These are phyloP conservation scores for Stemphylium lycopersici DNA, from an alignment of 2,329 filamentous ascomycete genomes.

Conservation along the genomic window DNA sequence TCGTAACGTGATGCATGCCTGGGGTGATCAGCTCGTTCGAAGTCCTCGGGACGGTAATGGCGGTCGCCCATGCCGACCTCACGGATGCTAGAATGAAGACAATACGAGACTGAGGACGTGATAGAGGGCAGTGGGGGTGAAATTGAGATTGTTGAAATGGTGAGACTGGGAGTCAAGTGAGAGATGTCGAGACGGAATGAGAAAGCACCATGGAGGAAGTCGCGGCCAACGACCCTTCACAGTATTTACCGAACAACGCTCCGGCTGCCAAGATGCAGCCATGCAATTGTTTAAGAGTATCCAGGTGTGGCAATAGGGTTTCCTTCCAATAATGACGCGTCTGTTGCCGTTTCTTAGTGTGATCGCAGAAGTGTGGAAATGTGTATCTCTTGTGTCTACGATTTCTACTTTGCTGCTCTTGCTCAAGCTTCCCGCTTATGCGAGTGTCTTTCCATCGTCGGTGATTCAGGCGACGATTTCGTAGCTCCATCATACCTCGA, in stretches of 20 bases:
- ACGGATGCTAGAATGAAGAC: background rate
- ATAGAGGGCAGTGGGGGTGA: background rate
- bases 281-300: too few species aligned
- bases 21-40: constrained; percentile 6
- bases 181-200: constrained; percentile 7
- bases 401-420: background rate
- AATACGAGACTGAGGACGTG: background rate
- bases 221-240: constrained; percentile 15
- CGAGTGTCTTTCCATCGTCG: constrained; percentile 29
- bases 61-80: constrained; percentile 27
- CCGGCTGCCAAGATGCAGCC: background rate
- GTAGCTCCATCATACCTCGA: constrained; percentile 13
- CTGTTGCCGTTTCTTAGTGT: too few species aligned
- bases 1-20: constrained; percentile 17
- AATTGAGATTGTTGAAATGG: background rate
- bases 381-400: background rate
- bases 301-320: too few species aligned
- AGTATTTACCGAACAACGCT: background rate
- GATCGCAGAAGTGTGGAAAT: background rate
- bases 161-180: constrained; percentile 5
- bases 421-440: constrained; percentile 34
- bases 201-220: constrained; percentile 34
- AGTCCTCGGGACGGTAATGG: constrained; percentile 15
- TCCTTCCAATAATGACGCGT: too few species aligned
- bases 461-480: constrained; percentile 31